Evolutionary conservation across 495 filamentous ascomycete genomes (phyloP).

Genomic region (Aspergillus homomorphus): DNA sequence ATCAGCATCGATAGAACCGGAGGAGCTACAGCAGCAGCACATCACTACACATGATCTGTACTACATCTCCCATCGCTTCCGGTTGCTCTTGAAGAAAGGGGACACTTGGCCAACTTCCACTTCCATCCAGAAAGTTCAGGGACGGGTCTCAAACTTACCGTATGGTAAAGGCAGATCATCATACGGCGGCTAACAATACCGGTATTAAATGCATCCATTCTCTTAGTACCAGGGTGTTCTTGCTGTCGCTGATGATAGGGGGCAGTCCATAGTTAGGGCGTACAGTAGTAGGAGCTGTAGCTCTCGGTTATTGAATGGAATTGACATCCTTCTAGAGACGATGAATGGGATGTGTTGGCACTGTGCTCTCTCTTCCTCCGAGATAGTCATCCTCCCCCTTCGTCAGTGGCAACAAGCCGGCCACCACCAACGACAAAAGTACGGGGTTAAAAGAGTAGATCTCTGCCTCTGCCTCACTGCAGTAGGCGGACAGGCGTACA

Average conservation of each 20-base stretch:
- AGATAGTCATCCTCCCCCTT: too few species aligned
- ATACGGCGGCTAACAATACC: conserved; percentile 5
- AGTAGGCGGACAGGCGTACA: background rate
- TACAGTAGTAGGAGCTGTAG: too few species aligned
- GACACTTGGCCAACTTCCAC: conserved; percentile 19
- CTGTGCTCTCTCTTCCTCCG: too few species aligned
- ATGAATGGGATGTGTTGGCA: too few species aligned
- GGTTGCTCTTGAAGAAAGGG: background rate
- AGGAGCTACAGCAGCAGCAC: background rate
- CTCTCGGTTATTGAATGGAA: too few species aligned
- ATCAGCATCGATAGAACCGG: background rate
- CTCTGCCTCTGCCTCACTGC: background rate
- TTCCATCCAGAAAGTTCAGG: conserved; percentile 12
- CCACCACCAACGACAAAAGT: background rate
- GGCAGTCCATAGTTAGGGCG: too few species aligned
- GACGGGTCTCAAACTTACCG: too few species aligned
- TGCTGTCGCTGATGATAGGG: too few species aligned
- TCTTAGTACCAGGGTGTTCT: too few species aligned
- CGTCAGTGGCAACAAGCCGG: background rate
- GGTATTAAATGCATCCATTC: conserved; percentile 7
- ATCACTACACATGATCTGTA: background rate
- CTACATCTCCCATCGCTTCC: background rate
- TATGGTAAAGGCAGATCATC: conserved; percentile 6
- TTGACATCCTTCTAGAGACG: too few species aligned
- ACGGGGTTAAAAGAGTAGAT: background rate